Evolutionary conservation across 1,284 basidiomycete genomes (phyloP).

Genomic region (Fomitopsis palustris): DNA sequence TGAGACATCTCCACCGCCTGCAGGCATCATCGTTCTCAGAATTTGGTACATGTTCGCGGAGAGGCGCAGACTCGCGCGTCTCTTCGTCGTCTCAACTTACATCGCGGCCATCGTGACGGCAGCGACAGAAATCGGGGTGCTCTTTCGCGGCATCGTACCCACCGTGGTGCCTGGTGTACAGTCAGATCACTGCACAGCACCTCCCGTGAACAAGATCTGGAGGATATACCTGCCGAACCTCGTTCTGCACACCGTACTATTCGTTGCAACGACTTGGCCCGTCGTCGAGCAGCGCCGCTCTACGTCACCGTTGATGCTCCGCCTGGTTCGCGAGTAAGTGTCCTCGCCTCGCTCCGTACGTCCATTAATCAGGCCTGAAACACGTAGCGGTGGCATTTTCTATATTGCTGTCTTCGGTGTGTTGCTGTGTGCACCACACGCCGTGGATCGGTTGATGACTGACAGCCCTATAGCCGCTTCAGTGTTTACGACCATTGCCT

Average conservation of each 20-base stretch:
- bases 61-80: conserved; percentile 9
- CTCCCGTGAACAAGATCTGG: conserved; percentile 18
- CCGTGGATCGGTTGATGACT: not conserved
- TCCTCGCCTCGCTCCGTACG: not conserved
- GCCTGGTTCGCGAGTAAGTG: conserved; percentile 24
- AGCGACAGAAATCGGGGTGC: conserved; percentile 8
- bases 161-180: conserved; percentile 9
- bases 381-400: conserved; percentile 23
- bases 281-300: conserved; percentile 12
- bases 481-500: conserved; percentile 17
- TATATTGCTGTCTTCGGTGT: conserved; percentile 22
- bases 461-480: conserved; percentile 7
- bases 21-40: conserved; percentile 26
- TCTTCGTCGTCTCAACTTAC: conserved; percentile 14
- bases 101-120: conserved; percentile 8
- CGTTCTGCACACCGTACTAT: conserved; percentile 21
- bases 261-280: conserved; percentile 19
- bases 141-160: conserved; percentile 16
- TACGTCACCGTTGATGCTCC: conserved; percentile 14
- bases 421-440: not conserved
- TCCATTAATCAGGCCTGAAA: not conserved
- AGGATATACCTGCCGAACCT: conserved; percentile 20
- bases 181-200: conserved; percentile 17
- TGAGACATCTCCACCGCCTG: not conserved
- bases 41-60: conserved; percentile 27